Conservation (phyloP, 345 rosid genomes). For the Draba incana region DNA sequence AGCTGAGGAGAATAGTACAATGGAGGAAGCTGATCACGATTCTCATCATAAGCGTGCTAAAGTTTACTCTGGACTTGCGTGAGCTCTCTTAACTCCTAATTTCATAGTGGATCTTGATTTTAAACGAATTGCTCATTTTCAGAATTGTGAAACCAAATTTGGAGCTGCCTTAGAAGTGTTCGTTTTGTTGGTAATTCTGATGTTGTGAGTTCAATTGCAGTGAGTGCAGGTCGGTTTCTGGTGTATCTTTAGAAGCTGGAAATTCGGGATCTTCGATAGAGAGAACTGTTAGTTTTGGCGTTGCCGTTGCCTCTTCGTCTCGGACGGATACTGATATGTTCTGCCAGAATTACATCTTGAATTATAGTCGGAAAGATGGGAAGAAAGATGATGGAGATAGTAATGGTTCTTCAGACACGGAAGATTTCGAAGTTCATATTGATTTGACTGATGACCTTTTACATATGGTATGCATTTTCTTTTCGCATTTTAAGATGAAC, state of each 20-base stretch:
- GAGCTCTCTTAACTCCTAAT: slow-evolving; percentile 40
- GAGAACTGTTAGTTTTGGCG: slow-evolving; percentile 42
- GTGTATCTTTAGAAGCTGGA: slow-evolving; percentile 45
- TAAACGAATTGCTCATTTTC: too few relatives aligned
- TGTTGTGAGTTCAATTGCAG: slow-evolving; percentile 41
- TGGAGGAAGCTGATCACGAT: slow-evolving; percentile 53
- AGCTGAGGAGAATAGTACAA: slow-evolving; percentile 21
- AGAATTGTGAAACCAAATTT: too few relatives aligned
- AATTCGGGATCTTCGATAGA: slow-evolving; percentile 45
- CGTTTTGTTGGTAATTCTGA: slow-evolving; percentile 15
- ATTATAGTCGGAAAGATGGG: slow-evolving; percentile 53
- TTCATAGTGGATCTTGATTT: too few relatives aligned
- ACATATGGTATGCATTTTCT: slow-evolving; percentile 67
- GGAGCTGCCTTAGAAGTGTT: neutral
- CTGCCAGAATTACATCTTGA: slow-evolving; percentile 67
- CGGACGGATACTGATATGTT: slow-evolving; percentile 48
- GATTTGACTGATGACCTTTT: slow-evolving; percentile 93
- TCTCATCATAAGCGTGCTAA: slow-evolving; percentile 81
- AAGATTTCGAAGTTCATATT: slow-evolving; percentile 71
- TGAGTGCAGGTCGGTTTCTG: slow-evolving; percentile 38
- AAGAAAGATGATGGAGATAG: slow-evolving; percentile 56
- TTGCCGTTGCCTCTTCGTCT: slow-evolving; percentile 43
- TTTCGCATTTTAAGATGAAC: neutral
- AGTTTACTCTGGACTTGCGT: slow-evolving; percentile 56
- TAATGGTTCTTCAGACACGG: slow-evolving; percentile 48